Evolutionary conservation across 164 flowering plant genomes (phyloP).

Genomic region (Vitis vinifera): DNA sequence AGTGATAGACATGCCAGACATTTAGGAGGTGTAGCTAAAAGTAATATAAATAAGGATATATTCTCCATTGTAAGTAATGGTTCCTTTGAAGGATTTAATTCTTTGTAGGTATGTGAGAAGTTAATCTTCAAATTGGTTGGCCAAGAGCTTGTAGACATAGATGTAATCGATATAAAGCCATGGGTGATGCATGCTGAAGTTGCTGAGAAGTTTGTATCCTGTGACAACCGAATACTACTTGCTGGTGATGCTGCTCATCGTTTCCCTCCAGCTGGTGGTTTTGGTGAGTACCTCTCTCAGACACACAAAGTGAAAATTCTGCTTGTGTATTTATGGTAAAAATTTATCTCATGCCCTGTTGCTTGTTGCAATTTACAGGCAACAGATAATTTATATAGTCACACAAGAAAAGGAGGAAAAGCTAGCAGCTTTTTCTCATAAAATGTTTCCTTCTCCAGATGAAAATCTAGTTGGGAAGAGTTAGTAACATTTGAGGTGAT

Average conservation of each 20-base stretch:
- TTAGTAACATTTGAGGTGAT: not conserved
- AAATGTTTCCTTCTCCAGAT: not conserved
- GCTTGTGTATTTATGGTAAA: not conserved
- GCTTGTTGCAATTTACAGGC: not conserved
- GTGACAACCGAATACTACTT: conserved; percentile 64
- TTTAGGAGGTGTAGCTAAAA: not conserved
- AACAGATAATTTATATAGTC: too few relatives aligned
- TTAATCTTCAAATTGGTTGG: conserved; percentile 81
- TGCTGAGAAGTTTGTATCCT: conserved; percentile 68
- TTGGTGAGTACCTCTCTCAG: conserved; percentile 52
- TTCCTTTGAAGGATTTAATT: conserved; percentile 17
- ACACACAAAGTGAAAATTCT: not conserved
- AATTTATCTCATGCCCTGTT: not conserved
- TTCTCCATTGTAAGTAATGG: conserved; percentile 4
- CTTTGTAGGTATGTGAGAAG: conserved; percentile 72
- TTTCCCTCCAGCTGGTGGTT: conserved; percentile 99
- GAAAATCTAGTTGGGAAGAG: not conserved
- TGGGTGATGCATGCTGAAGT: conserved; percentile 99
- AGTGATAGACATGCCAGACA: not conserved
- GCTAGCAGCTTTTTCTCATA: not conserved
- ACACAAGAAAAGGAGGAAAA: not conserved
- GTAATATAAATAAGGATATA: not conserved
- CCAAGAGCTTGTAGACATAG: conserved; percentile 61
- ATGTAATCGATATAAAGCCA: conserved; percentile 82
- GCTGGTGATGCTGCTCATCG: conserved; percentile 99